Percentiles rank a stretch among this genome's conserved stretches.
Conservation (phyloP, 1,139 yeast genomes). For the Candida anutae region DNA sequence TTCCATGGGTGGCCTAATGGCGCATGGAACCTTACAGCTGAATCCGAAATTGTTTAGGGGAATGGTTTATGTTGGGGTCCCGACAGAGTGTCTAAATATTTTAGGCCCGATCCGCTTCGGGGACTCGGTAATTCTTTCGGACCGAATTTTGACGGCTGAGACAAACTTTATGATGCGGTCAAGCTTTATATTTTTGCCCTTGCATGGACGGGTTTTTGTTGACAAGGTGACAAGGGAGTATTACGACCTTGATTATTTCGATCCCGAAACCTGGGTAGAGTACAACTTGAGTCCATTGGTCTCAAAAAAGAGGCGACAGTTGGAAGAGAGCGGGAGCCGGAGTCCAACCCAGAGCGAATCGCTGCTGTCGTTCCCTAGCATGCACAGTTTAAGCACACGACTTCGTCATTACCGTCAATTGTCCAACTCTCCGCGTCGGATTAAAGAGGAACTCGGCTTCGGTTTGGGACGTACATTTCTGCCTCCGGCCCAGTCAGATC, state of each 20-base stretch:
- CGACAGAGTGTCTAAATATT: conserved; percentile 77
- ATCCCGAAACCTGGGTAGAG: conserved; percentile 73
- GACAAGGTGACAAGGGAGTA: conserved; percentile 49
- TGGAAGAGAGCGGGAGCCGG: conserved; percentile 3
- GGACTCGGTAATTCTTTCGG: conserved; percentile 70
- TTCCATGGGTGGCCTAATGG: conserved; percentile 87
- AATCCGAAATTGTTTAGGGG: conserved; percentile 67
- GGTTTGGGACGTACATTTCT: too few relatives aligned
- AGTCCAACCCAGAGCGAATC: conserved; percentile 1
- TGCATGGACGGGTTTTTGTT: conserved; percentile 65
- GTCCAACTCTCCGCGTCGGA: conserved; percentile 6
- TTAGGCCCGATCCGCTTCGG: conserved; percentile 81
- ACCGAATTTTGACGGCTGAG: conserved; percentile 68
- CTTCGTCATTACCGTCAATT: conserved; percentile 15
- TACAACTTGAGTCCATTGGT: conserved; percentile 74
- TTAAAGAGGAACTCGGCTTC: background rate
- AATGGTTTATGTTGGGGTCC: conserved; percentile 73
- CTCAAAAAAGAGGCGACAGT: conserved; percentile 27
- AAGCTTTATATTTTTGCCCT: conserved; percentile 69
- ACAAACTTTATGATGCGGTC: conserved; percentile 86
- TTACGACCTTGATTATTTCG: conserved; percentile 67
- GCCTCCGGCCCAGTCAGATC: background rate
- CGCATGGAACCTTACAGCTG: conserved; percentile 69
- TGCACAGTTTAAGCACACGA: conserved; percentile 16
- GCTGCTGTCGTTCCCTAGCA: conserved; percentile 12